Evolutionary conservation across 225 moss, liverwort and hornwort species (phyloP), one percentile per base, ranked within the genome.

Genomic region (Pseudoscleropodium purum): DNA sequence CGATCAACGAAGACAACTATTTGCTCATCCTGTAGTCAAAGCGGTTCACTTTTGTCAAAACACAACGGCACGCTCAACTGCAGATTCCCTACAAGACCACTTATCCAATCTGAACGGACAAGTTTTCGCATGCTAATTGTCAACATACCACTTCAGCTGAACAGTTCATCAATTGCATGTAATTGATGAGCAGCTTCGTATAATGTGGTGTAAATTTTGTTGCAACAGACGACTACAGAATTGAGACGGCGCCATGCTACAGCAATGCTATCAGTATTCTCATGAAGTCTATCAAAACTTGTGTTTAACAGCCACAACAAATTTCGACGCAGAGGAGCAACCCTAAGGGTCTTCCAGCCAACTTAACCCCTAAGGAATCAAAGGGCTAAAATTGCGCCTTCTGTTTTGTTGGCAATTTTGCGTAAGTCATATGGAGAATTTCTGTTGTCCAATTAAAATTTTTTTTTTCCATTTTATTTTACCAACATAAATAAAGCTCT

Each of bases 1-100:
- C 95, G 95, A 92, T 98, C 97, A 89, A 95, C 85, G 84, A 98
- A 97, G 59, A 95, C 96, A 45, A 95, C 92, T 62, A 98, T 93
- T 78, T 95, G 93, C 87, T 96, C 90, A 95, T 98, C 98, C 96
- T 98, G 94, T 89, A 94, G 68, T 24, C 84, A 85, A 70, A 64
- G 63, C 16, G 39, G 67, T 84, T 68, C 80, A 45, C 60, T 25
- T 57, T 66, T 70, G 49, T 83, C 60, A 89, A 51, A 79, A 51
- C 41, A 65, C 59, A 85, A 78, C 21, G 61, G 27, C 76, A 87
- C 49, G 27, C 57, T 74, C 51, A 84, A 41, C 30, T 74, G 63
- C 59, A 61, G 68, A 82, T 37, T 69, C 70, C 86, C 84, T 74
- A 65, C 70, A 79, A 83, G 83, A 36, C 54, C 56, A 82, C 43